Evolutionary conservation across 768 basidiomycete species (phyloP).

Genomic region (Lentinula guzmanii): DNA sequence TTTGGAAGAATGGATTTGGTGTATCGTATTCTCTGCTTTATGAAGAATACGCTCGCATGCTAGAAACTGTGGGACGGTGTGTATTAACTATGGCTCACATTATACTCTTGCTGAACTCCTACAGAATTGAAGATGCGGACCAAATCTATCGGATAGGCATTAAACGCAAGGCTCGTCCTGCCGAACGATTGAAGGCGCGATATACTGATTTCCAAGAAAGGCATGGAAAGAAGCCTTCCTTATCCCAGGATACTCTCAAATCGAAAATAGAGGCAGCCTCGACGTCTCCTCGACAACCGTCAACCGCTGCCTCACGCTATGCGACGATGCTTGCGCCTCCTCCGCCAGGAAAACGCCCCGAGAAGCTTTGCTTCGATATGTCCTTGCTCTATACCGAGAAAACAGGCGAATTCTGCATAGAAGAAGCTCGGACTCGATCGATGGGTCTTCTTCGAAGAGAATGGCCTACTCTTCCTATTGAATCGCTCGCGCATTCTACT

Average conservation of each 20-base stretch:
- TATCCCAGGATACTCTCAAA: conserved; percentile 24
- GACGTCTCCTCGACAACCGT: conserved; percentile 22
- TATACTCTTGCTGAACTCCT: conserved; percentile 6
- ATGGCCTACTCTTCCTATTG: conserved; percentile 64
- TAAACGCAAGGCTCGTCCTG: conserved; percentile 70
- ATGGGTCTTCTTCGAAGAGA: conserved; percentile 83
- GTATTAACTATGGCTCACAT: conserved; percentile 18
- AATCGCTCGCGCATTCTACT: conserved; percentile 17
- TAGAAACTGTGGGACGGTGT: conserved; percentile 77
- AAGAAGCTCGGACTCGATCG: conserved; percentile 76
- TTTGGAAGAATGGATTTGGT: conserved; percentile 71
- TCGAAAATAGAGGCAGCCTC: conserved; percentile 17
- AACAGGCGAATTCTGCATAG: conserved; percentile 75
- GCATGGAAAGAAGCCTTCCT: conserved; percentile 17
- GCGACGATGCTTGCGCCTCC: conserved; percentile 70
- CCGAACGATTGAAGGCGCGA: conserved; percentile 76
- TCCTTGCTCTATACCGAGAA: conserved; percentile 70
- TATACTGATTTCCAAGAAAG: conserved; percentile 76
- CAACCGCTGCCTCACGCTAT: conserved; percentile 51
- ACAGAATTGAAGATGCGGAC: conserved; percentile 74
- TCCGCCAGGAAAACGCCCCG: conserved; percentile 61
- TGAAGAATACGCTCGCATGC: conserved; percentile 80
- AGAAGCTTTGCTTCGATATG: conserved; percentile 66
- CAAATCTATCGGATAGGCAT: conserved; percentile 79
- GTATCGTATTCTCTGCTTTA: conserved; percentile 76